These are phyloP conservation scores for Stevia rebaudiana DNA, from an alignment of 140 eudicot species.

Conservation along the genomic window DNA sequence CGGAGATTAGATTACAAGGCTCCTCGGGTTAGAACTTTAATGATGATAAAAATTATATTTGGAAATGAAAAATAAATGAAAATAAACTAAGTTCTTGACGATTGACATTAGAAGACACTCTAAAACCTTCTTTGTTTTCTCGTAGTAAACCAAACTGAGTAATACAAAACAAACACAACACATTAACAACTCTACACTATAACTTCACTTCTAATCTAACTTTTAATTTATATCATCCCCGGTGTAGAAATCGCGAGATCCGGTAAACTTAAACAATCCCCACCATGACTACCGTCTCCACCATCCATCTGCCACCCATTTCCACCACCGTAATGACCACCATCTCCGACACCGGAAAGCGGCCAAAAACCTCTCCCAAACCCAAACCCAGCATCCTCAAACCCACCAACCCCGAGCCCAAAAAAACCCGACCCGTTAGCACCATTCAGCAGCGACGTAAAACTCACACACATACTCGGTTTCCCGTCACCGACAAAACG, in stretches of 20 bases:
- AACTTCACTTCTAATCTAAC: constrained; percentile 21
- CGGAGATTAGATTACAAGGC: too few species aligned
- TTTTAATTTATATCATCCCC: constrained; percentile 36
- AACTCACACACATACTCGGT: constrained; percentile 43
- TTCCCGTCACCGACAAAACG: constrained; percentile 31
- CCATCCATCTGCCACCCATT: constrained; percentile 31
- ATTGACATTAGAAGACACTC: constrained; percentile 1
- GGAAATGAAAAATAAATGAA: neutral
- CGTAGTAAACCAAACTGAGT: neutral
- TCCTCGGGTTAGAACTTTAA: too few species aligned
- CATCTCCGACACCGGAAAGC: constrained; percentile 24
- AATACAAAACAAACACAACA: neutral
- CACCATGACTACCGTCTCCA: constrained; percentile 36
- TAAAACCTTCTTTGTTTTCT: constrained; percentile 2
- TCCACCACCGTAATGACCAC: constrained; percentile 27
- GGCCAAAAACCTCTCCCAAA: constrained; percentile 32
- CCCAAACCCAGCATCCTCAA: constrained; percentile 28
- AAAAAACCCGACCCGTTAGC: too few species aligned
- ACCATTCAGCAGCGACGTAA: constrained; percentile 55
- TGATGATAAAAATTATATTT: neutral
- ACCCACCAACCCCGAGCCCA: constrained; percentile 36
- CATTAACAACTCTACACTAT: constrained; percentile 23
- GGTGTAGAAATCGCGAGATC: constrained; percentile 72
- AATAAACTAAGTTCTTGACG: neutral
- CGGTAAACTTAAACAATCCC: constrained; percentile 49